A percentile compares a stretch with the other conserved stretches of the same genome.
Conservation (phyloP, 1,139 yeast genomes). For the Yarrowia galli region DNA sequence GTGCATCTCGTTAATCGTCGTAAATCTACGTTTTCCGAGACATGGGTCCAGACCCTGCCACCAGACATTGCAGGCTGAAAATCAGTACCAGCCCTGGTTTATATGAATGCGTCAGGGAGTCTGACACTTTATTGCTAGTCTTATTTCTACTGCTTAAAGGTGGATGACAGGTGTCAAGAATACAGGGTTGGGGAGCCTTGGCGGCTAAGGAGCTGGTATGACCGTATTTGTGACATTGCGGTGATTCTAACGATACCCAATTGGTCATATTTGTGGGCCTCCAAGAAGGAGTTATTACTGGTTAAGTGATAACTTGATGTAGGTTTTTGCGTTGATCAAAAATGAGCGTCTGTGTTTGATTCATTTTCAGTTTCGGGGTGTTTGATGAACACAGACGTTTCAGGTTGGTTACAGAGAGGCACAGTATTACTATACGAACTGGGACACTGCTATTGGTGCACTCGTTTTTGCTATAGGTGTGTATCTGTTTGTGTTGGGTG, state of each 20-base stretch:
- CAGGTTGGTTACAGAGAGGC: too few species aligned
- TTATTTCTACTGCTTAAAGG: neutral
- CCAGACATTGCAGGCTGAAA: neutral
- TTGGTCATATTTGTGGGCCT: too few species aligned
- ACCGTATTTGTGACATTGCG: neutral
- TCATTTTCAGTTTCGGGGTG: neutral
- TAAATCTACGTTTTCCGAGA: slow-evolving; percentile 7
- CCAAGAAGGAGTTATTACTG: too few species aligned
- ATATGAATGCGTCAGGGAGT: neutral
- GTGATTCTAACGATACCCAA: too few species aligned
- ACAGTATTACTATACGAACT: too few species aligned
- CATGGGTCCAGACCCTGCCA: neutral
- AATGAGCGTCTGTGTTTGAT: slow-evolving; percentile 11
- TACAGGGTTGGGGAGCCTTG: too few species aligned
- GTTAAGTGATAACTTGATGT: too few species aligned
- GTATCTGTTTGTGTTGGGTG: too few species aligned
- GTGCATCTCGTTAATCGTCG: slow-evolving; percentile 15
- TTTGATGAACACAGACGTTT: neutral
- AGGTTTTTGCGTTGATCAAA: neutral
- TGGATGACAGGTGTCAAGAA: too few species aligned
- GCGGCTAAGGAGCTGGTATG: too few species aligned
- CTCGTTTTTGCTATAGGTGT: too few species aligned
- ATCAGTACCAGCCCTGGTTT: neutral
- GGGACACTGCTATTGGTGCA: too few species aligned
- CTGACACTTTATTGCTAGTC: neutral